phyloP scores from a whole-genome alignment of 2,329 filamentous ascomycete genomes.

The Fusarium nematophilum region DNA sequence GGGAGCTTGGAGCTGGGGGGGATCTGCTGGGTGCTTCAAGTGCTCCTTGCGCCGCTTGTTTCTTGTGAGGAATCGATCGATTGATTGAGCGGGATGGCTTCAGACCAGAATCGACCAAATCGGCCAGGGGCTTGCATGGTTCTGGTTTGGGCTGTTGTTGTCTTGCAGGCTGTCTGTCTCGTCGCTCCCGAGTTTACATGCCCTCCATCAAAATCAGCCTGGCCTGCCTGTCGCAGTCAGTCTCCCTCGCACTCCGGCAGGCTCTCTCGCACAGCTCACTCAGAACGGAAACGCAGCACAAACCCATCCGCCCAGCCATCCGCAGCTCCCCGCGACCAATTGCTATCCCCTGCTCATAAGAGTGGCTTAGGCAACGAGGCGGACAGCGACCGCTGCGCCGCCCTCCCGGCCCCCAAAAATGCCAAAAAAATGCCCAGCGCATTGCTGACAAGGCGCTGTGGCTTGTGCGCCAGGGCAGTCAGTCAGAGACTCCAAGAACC shows the following conservation, averaged over 20 bases:
- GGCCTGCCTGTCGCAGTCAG: background rate
- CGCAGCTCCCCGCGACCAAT: slow-evolving; percentile 23
- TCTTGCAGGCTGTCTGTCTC: background rate
- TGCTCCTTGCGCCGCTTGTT: background rate
- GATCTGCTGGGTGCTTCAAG: slow-evolving; percentile 2
- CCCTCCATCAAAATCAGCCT: slow-evolving; percentile 18
- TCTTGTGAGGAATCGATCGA: background rate
- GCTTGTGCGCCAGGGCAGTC: no score
- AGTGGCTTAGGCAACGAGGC: slow-evolving; percentile 47
- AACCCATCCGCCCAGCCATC: slow-evolving; percentile 8
- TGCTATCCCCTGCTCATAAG: slow-evolving; percentile 3
- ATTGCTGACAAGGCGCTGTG: background rate
- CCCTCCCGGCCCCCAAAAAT: background rate
- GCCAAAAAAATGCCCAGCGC: slow-evolving; percentile 28
- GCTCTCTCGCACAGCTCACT: slow-evolving; percentile 40
- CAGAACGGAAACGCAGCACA: slow-evolving; percentile 30
- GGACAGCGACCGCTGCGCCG: slow-evolving; percentile 35
- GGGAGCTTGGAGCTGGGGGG: background rate
- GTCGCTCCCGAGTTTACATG: no score
- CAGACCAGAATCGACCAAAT: background rate
- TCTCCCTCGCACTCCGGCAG: no score
- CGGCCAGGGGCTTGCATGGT: background rate
- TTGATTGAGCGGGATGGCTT: slow-evolving; percentile 1
- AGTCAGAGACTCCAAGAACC: no score
- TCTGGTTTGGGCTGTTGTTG: background rate